phyloP scores from a whole-genome alignment of 2,329 filamentous ascomycete genomes.

The Claviceps sp. region DNA sequence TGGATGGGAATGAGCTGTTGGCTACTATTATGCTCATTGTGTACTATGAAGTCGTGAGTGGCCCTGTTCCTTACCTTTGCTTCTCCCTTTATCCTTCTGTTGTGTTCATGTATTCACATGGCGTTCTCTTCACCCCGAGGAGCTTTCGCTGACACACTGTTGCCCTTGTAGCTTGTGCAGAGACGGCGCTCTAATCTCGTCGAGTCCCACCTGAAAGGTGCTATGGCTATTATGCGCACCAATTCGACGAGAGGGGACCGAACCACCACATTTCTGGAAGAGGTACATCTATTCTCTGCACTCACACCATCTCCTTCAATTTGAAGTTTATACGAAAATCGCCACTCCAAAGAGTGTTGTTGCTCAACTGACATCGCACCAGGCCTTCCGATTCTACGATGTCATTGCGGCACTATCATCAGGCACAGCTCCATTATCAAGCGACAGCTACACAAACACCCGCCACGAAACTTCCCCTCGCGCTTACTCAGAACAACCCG shows the following conservation, averaged over 20 bases:
- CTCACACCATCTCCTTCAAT: no score
- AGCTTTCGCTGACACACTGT: background rate
- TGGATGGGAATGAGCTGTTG: constrained; percentile 42
- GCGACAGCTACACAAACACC: constrained; percentile 23
- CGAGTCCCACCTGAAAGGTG: constrained; percentile 46
- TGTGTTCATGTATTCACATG: no score
- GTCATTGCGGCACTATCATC: constrained; percentile 50
- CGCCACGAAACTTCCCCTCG: constrained; percentile 33
- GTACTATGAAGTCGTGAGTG: constrained; percentile 49
- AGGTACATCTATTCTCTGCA: constrained; percentile 25
- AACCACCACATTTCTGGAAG: constrained; percentile 44
- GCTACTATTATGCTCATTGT: constrained; percentile 48
- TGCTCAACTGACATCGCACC: background rate
- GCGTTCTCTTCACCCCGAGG: background rate
- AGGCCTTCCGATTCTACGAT: constrained; percentile 54
- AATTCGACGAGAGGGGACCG: constrained; percentile 31
- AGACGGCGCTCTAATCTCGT: constrained; percentile 46
- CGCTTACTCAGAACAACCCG: constrained; percentile 23
- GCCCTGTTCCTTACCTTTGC: no score
- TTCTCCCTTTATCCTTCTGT: background rate
- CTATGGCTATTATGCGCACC: constrained; percentile 45
- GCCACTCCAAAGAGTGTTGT: no score
- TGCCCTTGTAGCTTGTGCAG: constrained; percentile 38
- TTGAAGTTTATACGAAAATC: no score
- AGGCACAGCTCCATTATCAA: constrained; percentile 42